A percentile compares a stretch with the other conserved stretches of the same genome.
These are phyloP conservation scores for Calocybe indica DNA, from an alignment of 768 basidiomycete genomes.

Conservation along the genomic window DNA sequence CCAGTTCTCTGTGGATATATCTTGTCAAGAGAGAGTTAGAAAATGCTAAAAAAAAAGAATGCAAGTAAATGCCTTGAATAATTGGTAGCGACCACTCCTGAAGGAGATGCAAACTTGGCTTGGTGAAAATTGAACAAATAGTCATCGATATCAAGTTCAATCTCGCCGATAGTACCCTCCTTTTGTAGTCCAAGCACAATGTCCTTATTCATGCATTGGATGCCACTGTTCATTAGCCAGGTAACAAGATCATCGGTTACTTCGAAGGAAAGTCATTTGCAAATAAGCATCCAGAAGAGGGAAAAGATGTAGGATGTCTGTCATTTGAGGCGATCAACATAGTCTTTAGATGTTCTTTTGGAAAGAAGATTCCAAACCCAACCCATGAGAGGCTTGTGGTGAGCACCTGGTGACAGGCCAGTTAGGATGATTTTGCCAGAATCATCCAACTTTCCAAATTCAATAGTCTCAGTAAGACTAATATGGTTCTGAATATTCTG, in stretches of 20 bases:
- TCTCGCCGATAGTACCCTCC: not conserved
- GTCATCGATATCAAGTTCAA: not conserved
- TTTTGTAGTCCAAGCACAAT: not conserved
- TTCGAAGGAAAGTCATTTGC: constrained; percentile 5
- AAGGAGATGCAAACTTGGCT: constrained; percentile 11
- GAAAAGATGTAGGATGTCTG: constrained; percentile 7
- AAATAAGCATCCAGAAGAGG: constrained; percentile 9
- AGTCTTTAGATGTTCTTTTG: not conserved
- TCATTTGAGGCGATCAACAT: not conserved
- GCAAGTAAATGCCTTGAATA: constrained; percentile 7
- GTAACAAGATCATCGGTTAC: constrained; percentile 4
- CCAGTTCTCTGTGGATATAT: constrained; percentile 7
- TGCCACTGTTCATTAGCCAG: not conserved
- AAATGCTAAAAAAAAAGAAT: not conserved
- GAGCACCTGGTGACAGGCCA: constrained; percentile 11
- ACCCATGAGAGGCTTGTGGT: constrained; percentile 6
- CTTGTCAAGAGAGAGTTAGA: not conserved
- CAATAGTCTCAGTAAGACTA: not conserved
- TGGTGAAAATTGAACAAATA: constrained; percentile 6
- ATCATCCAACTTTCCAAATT: constrained; percentile 9
- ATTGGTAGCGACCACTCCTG: constrained; percentile 10
- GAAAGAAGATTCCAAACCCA: constrained; percentile 11
- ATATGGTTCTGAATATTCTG: too few species aligned
- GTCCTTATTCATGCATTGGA: constrained; percentile 1
- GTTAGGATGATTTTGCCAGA: constrained; percentile 7